Evolutionary conservation across 139 green algal species (phyloP).

Genomic region (Tetradesmus obliquus): DNA sequence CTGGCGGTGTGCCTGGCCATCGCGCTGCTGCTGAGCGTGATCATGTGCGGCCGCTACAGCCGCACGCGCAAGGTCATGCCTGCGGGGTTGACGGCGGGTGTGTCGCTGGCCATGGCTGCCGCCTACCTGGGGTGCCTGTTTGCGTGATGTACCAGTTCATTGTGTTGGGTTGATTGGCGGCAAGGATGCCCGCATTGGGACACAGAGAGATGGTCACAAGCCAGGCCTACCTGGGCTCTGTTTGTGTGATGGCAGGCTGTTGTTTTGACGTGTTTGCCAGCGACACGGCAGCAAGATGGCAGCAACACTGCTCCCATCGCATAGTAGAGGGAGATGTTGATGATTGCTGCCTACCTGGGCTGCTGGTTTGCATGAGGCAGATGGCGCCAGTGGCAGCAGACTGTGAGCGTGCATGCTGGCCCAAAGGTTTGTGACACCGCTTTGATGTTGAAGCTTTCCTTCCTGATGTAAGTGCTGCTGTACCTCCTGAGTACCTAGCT

Average conservation of each 20-base stretch:
- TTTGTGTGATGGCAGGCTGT: background rate
- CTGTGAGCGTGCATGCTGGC: no score
- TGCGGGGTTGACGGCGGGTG: constrained; percentile 23
- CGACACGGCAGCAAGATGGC: background rate
- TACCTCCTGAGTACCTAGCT: background rate
- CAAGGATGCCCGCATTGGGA: no score
- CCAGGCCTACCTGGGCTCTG: background rate
- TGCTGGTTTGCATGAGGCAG: no score
- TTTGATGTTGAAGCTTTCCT: background rate
- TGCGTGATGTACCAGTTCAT: background rate
- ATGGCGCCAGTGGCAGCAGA: no score
- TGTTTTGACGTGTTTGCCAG: background rate
- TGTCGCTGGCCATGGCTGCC: constrained; percentile 26
- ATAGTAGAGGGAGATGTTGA: background rate
- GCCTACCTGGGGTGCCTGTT: constrained; percentile 42
- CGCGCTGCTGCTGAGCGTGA: constrained; percentile 14
- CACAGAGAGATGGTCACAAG: background rate
- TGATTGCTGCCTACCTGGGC: background rate
- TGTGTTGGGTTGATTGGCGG: no score
- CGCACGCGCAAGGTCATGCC: constrained; percentile 42
- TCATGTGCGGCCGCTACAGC: constrained; percentile 43
- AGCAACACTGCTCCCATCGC: background rate
- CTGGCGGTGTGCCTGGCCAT: constrained; percentile 32
- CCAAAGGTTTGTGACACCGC: background rate
- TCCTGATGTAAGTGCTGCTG: background rate